Percentiles rank a stretch among this genome's conserved stretches.
Conservation (phyloP, 148 eudicot genomes). For the Talinum fruticosum region DNA sequence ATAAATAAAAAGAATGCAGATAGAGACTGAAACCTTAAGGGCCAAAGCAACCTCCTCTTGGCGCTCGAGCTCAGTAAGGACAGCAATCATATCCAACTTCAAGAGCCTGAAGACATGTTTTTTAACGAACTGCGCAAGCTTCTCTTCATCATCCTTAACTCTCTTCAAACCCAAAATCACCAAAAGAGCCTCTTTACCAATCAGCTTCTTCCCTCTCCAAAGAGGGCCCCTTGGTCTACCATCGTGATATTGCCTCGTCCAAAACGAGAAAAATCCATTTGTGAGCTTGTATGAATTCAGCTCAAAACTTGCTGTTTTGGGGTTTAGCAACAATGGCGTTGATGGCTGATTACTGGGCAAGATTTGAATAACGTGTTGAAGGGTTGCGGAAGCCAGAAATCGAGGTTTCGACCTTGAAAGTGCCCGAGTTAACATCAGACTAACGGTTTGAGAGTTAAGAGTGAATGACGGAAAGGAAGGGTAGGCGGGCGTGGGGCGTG, state of each 20-base stretch:
- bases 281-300: constrained; percentile 4
- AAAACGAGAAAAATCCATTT: neutral
- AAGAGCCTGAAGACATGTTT: constrained; percentile 64
- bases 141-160: constrained; percentile 62
- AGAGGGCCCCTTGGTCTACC: constrained; percentile 93
- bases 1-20: neutral
- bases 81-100: constrained; percentile 82
- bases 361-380: constrained; percentile 2
- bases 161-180: constrained; percentile 68
- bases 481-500: too few relatives aligned
- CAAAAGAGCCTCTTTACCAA: constrained; percentile 86
- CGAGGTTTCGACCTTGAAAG: constrained; percentile 24
- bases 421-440: constrained; percentile 30
- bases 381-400: neutral
- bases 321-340: constrained; percentile 11
- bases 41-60: constrained; percentile 75
- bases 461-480: too few relatives aligned
- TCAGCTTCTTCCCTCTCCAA: constrained; percentile 84
- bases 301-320: constrained; percentile 1
- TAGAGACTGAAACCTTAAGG: constrained; percentile 48
- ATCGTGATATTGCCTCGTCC: constrained; percentile 48
- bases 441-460: neutral
- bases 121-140: constrained; percentile 59
- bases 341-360: constrained; percentile 5
- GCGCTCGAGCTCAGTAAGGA: constrained; percentile 76